A percentile compares a stretch with the other conserved stretches of the same genome.
Evolutionary conservation across 2,329 filamentous ascomycete species (phyloP).

Genomic region (Alternaria rosae): DNA sequence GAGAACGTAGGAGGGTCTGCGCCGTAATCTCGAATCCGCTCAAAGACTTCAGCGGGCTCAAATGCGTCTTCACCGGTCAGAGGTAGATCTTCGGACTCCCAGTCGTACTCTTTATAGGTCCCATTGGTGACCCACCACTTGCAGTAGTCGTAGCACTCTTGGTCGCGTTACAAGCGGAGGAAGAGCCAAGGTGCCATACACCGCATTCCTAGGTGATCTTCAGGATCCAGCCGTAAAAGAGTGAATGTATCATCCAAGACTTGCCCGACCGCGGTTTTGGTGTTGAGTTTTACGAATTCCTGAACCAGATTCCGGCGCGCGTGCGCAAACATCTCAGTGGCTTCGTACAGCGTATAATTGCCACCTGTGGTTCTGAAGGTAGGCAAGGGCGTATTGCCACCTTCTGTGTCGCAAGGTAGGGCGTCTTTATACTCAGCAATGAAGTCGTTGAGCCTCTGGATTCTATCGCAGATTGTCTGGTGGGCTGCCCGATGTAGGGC

Average conservation of each 20-base stretch:
- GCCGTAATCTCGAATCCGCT: constrained; percentile 41
- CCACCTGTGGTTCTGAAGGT: too few relatives aligned
- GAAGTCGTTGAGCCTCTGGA: too few relatives aligned
- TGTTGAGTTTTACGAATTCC: not conserved
- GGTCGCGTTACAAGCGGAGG: constrained; percentile 58
- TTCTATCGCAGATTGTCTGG: too few relatives aligned
- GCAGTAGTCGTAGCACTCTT: constrained; percentile 59
- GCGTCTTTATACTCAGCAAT: too few relatives aligned
- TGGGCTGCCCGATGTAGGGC: too few relatives aligned
- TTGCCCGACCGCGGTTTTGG: not conserved
- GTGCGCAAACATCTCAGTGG: too few relatives aligned
- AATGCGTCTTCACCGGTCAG: not conserved
- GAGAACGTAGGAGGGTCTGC: constrained; percentile 52
- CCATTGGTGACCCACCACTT: constrained; percentile 55
- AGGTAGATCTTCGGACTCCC: not conserved
- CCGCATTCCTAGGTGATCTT: constrained; percentile 39
- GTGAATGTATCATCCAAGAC: not conserved
- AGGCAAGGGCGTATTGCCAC: too few relatives aligned
- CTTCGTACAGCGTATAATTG: too few relatives aligned
- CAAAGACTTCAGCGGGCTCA: not conserved
- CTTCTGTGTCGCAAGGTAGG: too few relatives aligned
- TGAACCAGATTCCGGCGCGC: too few relatives aligned
- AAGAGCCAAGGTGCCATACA: constrained; percentile 52
- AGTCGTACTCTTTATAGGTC: constrained; percentile 3
- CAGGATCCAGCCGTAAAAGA: not conserved